phyloP scores from a whole-genome alignment of 192 early-diverging fungal species.

The Backusella macrospora region DNA sequence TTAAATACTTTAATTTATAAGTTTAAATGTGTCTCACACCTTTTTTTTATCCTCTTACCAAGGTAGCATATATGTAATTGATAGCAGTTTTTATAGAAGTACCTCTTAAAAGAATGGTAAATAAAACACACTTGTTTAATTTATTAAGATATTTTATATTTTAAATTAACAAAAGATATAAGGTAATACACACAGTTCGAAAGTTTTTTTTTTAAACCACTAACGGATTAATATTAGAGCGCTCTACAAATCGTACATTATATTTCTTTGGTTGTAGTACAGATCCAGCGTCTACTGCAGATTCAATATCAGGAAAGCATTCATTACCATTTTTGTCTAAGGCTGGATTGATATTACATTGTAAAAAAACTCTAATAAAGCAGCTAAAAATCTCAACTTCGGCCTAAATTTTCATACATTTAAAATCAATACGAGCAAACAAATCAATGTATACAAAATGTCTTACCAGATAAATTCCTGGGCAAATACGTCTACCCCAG shows the following conservation, averaged over 20 bases:
- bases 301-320: neutral
- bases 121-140: no score
- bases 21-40: no score
- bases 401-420: neutral
- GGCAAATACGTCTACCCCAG: slow-evolving; percentile 20
- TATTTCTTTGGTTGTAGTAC: slow-evolving; percentile 7
- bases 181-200: neutral
- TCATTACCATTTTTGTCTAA: slow-evolving; percentile 3
- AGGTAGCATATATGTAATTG: no score
- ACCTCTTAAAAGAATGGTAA: no score
- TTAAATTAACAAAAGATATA: neutral
- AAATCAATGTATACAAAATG: neutral
- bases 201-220: neutral
- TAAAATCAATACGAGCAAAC: no score
- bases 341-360: neutral
- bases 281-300: neutral
- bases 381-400: neutral
- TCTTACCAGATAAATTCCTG: neutral
- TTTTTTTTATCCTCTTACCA: no score
- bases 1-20: no score
- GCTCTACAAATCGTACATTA: slow-evolving; percentile 5
- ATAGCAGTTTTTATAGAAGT: no score
- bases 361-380: neutral
- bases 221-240: neutral
- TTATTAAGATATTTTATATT: neutral